Conservation (phyloP, 371 early-diverging fungal species). For the Zancudomyces culisetae region DNA sequence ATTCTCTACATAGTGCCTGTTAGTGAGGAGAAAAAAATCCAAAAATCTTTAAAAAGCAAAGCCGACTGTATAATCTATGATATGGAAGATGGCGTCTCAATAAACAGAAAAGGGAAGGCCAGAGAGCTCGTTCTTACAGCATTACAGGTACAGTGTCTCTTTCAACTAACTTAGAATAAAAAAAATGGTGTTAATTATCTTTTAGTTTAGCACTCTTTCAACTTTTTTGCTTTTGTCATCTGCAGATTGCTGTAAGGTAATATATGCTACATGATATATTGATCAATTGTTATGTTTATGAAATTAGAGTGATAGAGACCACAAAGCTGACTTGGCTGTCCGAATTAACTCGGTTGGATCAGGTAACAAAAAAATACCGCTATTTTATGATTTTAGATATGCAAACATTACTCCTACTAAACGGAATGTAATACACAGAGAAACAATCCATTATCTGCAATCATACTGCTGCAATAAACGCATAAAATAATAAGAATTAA, state of each 20-base stretch:
- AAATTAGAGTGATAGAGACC: conserved; percentile 7
- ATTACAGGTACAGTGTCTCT: conserved; percentile 29
- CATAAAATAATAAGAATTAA: background rate
- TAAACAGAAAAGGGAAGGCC: conserved; percentile 59
- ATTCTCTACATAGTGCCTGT: conserved; percentile 41
- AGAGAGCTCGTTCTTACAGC: conserved; percentile 55
- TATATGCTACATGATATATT: background rate
- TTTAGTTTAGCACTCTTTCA: background rate
- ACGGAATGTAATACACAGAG: background rate
- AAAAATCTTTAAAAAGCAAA: conserved; percentile 39
- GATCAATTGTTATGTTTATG: background rate
- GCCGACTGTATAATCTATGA: conserved; percentile 78
- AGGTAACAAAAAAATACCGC: conserved; percentile 17
- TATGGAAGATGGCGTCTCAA: conserved; percentile 75
- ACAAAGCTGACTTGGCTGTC: conserved; percentile 58
- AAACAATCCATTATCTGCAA: background rate
- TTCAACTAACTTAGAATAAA: background rate
- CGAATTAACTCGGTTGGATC: conserved; percentile 73
- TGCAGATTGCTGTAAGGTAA: too few relatives aligned
- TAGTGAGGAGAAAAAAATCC: conserved; percentile 75
- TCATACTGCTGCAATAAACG: background rate
- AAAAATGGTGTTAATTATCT: background rate
- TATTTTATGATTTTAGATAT: conserved; percentile 3
- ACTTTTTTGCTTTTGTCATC: background rate
- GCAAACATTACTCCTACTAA: too few relatives aligned